phyloP scores from a whole-genome alignment of 305 asterid genomes.

The Solanum hybrid region DNA sequence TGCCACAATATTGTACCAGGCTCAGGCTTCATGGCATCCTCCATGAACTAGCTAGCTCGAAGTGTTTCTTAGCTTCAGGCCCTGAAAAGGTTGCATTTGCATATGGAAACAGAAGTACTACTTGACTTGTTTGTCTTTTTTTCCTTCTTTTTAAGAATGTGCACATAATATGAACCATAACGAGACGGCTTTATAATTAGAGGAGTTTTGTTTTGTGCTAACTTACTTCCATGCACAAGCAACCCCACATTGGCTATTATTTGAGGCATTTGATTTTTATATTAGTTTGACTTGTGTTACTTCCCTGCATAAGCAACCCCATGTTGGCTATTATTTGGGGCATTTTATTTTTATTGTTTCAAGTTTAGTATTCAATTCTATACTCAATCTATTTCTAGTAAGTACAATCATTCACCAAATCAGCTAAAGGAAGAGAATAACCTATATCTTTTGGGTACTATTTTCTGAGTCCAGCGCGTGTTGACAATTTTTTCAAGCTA shows the following conservation, averaged over 20 bases:
- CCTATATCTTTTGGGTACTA: too few relatives aligned
- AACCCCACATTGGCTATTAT: neutral
- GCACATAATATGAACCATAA: neutral
- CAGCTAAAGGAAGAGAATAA: too few relatives aligned
- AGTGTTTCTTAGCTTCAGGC: neutral
- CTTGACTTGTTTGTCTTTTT: neutral
- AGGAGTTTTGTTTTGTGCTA: neutral
- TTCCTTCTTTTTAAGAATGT: neutral
- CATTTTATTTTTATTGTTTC: neutral
- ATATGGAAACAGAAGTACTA: neutral
- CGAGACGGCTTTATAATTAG: neutral
- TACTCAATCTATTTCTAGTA: too few relatives aligned
- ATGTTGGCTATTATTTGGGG: too few relatives aligned
- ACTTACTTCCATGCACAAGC: neutral
- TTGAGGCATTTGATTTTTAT: too few relatives aligned
- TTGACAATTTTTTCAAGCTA: too few relatives aligned
- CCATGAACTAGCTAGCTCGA: neutral
- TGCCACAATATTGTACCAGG: neutral
- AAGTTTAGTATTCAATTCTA: too few relatives aligned
- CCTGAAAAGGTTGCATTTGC: neutral
- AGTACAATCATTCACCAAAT: too few relatives aligned
- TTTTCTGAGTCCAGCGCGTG: too few relatives aligned
- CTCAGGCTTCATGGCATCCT: neutral
- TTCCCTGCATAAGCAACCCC: neutral
- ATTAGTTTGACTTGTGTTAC: neutral